Conservation (phyloP, 2,329 filamentous ascomycete species). For the Apiospora arundinis region DNA sequence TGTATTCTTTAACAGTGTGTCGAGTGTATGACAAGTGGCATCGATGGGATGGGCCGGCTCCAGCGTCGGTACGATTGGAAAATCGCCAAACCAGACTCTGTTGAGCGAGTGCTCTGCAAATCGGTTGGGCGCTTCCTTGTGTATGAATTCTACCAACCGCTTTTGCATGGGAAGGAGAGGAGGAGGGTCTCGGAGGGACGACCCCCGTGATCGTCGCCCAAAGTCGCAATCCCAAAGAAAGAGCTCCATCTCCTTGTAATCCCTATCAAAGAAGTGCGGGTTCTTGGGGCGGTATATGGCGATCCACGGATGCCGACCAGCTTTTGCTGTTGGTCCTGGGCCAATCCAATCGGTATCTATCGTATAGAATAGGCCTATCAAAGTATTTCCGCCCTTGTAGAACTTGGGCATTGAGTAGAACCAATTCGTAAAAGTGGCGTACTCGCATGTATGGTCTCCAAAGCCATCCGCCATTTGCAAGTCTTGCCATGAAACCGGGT, state of each 20-base stretch:
- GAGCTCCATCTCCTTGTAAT: conserved; percentile 50
- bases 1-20: conserved; percentile 40
- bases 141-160: conserved; percentile 48
- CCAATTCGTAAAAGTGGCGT: conserved; percentile 46
- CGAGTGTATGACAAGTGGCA: conserved; percentile 47
- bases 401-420: conserved; percentile 33
- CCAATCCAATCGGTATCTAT: conserved; percentile 46
- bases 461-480: conserved; percentile 47
- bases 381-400: conserved; percentile 41
- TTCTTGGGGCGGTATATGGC: conserved; percentile 53
- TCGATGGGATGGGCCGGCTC: conserved; percentile 47
- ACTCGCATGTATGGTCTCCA: conserved; percentile 34
- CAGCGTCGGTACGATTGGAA: conserved; percentile 23
- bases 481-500: conserved; percentile 50
- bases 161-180: conserved; percentile 53
- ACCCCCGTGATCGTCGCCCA: conserved; percentile 32
- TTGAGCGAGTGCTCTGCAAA: conserved; percentile 43
- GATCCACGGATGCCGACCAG: conserved; percentile 56
- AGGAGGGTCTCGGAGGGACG: conserved; percentile 20
- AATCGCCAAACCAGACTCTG: conserved; percentile 52
- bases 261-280: conserved; percentile 36
- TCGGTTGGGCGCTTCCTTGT: conserved; percentile 37
- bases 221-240: conserved; percentile 60
- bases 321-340: conserved; percentile 26
- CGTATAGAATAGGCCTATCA: conserved; percentile 58